A percentile compares a stretch with the other conserved stretches of the same genome.
Evolutionary conservation across 768 basidiomycete species (phyloP).

Genomic region (Macrocybe gigantea): DNA sequence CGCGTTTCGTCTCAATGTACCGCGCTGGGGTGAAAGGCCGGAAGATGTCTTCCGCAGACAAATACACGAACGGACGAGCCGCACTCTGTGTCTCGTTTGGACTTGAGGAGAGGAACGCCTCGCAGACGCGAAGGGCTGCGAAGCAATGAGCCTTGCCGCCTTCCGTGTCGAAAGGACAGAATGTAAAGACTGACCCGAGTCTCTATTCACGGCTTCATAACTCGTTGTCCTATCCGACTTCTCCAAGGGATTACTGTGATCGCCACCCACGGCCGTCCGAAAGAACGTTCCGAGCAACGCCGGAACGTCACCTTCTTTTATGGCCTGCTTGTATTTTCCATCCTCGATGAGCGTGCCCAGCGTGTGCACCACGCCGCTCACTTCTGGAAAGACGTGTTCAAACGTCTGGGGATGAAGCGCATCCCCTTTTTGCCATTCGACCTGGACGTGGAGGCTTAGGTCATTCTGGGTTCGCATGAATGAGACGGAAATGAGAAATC

Average conservation of each 20-base stretch:
- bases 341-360: conserved; percentile 87
- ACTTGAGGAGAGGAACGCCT: conserved; percentile 57
- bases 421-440: conserved; percentile 83
- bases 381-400: conserved; percentile 55
- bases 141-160: background rate
- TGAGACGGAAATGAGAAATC: conserved; percentile 11
- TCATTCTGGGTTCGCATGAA: background rate
- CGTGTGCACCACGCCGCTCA: conserved; percentile 85
- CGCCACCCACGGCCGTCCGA: conserved; percentile 25
- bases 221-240: conserved; percentile 32
- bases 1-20: conserved; percentile 93
- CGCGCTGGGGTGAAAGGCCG: conserved; percentile 78
- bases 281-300: conserved; percentile 43
- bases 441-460: conserved; percentile 34
- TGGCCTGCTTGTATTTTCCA: conserved; percentile 68
- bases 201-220: conserved; percentile 84
- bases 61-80: conserved; percentile 79
- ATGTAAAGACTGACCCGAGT: conserved; percentile 62
- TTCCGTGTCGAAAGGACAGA: background rate
- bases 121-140: conserved; percentile 69
- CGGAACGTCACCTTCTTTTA: conserved; percentile 53
- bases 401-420: conserved; percentile 78
- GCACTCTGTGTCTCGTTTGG: conserved; percentile 19
- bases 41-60: conserved; percentile 94
- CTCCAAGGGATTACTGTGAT: conserved; percentile 56